Evolutionary conservation across 1,284 basidiomycete genomes (phyloP).

Genomic region (Bjerkandera adusta): DNA sequence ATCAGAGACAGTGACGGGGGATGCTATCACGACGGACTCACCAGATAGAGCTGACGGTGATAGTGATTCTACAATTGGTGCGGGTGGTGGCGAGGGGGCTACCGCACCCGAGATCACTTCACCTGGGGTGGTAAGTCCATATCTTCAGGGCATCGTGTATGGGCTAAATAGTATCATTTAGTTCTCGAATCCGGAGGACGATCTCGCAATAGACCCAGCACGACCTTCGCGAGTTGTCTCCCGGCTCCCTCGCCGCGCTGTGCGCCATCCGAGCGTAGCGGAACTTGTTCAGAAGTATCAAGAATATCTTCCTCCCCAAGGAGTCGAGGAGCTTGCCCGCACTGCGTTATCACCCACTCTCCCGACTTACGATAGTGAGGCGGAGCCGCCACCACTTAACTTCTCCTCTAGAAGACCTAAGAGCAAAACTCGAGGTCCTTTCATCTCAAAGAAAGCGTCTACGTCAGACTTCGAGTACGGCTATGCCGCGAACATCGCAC

Average conservation of each 20-base stretch:
- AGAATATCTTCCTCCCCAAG: constrained; percentile 69
- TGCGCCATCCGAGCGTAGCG: constrained; percentile 68
- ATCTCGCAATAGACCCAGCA: too few species aligned
- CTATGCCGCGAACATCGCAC: constrained; percentile 86
- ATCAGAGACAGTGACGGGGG: constrained; percentile 7
- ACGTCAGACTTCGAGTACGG: constrained; percentile 86
- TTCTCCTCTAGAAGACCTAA: constrained; percentile 39
- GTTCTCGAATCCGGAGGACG: constrained; percentile 4
- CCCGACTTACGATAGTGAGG: constrained; percentile 68
- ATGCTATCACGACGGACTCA: neutral
- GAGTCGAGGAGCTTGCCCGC: constrained; percentile 65
- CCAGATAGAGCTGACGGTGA: constrained; percentile 53
- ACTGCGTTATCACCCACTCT: constrained; percentile 61
- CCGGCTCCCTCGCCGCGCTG: constrained; percentile 65
- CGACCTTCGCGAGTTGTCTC: constrained; percentile 37
- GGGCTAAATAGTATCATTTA: too few species aligned
- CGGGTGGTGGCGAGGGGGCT: constrained; percentile 30
- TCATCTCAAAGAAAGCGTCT: constrained; percentile 54
- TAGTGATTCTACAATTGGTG: constrained; percentile 91
- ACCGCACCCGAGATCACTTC: neutral
- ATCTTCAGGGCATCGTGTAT: neutral
- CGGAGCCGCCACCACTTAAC: constrained; percentile 44
- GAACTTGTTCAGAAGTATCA: constrained; percentile 85
- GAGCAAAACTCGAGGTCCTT: constrained; percentile 45
- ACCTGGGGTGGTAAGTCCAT: constrained; percentile 2